These are phyloP conservation scores for Chenopodium album DNA, from an alignment of 148 eudicot genomes.

Conservation along the genomic window DNA sequence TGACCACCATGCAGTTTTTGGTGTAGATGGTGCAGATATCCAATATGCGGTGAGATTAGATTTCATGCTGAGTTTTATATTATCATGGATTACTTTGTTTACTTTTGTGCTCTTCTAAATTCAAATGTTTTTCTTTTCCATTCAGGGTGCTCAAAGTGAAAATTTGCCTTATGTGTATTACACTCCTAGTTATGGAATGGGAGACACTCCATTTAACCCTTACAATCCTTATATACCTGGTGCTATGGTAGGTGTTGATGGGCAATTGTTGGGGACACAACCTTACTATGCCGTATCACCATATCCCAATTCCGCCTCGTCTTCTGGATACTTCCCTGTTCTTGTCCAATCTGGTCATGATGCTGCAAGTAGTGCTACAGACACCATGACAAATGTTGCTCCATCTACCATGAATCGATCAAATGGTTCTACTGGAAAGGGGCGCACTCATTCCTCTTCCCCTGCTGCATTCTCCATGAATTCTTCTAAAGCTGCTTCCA, in stretches of 20 bases:
- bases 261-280: conserved; percentile 59
- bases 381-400: conserved; percentile 39
- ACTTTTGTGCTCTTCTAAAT: not conserved
- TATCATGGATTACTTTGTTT: not conserved
- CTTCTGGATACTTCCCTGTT: conserved; percentile 57
- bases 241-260: conserved; percentile 84
- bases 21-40: conserved; percentile 77
- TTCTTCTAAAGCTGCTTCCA: conserved; percentile 42
- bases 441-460: conserved; percentile 40
- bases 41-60: conserved; percentile 61
- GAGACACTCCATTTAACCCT: conserved; percentile 81
- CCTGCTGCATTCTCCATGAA: conserved; percentile 39
- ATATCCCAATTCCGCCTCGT: conserved; percentile 53
- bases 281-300: conserved; percentile 70
- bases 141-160: conserved; percentile 75
- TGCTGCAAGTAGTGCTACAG: conserved; percentile 44
- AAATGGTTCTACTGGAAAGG: conserved; percentile 39
- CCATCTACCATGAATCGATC: conserved; percentile 41
- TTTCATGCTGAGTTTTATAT: not conserved
- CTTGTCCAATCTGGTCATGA: conserved; percentile 59
- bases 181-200: conserved; percentile 78
- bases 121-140: not conserved
- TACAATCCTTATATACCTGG: conserved; percentile 99
- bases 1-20: conserved; percentile 71
- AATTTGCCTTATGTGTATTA: conserved; percentile 73